Conservation (phyloP, 768 basidiomycete species). For the Neoboletus brunneissimus region DNA sequence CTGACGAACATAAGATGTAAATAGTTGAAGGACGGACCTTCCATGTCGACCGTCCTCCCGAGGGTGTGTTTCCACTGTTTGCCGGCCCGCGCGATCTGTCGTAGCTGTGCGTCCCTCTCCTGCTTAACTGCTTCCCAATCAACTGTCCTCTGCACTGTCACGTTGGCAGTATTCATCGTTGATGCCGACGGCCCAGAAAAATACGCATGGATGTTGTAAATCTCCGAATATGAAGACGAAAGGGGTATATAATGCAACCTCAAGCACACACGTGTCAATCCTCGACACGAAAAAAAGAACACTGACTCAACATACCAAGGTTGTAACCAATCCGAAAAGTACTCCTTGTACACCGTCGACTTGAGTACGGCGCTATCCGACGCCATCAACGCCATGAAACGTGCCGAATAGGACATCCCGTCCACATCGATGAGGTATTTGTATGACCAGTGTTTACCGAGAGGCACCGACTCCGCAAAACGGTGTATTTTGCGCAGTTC, state of each 20-base stretch:
- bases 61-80: conserved; percentile 87
- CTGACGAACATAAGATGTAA: no score
- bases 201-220: conserved; percentile 92
- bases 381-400: conserved; percentile 81
- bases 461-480: conserved; percentile 70
- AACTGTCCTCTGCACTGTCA: conserved; percentile 37
- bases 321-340: conserved; percentile 87
- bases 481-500: conserved; percentile 63
- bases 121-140: conserved; percentile 32
- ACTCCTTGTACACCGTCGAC: conserved; percentile 88
- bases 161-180: conserved; percentile 53
- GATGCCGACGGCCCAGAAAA: conserved; percentile 81
- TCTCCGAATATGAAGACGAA: conserved; percentile 80
- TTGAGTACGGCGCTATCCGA: conserved; percentile 91
- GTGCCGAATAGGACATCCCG: conserved; percentile 92
- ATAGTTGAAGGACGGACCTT: conserved; percentile 53
- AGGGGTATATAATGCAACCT: conserved; percentile 97
- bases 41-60: conserved; percentile 86
- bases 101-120: conserved; percentile 70
- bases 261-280: neutral
- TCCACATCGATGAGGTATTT: conserved; percentile 92
- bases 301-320: conserved; percentile 59
- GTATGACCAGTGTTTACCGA: conserved; percentile 89
- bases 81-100: conserved; percentile 87
- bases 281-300: neutral